These are phyloP conservation scores for Annulohypoxylon maeteangense DNA, from an alignment of 495 filamentous ascomycete genomes.

Conservation along the genomic window DNA sequence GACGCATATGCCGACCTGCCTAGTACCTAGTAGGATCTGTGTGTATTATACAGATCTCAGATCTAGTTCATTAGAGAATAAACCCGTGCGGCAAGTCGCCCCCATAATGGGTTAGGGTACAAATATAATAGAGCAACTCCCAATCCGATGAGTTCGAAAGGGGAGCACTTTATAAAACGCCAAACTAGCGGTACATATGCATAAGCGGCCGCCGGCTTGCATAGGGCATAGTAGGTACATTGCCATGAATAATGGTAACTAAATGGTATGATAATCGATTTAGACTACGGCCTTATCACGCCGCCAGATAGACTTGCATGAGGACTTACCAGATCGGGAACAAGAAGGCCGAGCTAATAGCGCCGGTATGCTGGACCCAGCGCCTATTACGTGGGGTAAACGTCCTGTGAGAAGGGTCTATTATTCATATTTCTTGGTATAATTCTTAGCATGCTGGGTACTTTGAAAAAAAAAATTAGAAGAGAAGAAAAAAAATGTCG, in stretches of 20 bases:
- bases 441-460: too few relatives aligned
- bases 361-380: conserved; percentile 16
- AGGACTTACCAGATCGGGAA: conserved; percentile 9
- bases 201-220: background rate
- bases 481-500: background rate
- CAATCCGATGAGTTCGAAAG: background rate
- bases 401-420: background rate
- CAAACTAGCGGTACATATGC: background rate
- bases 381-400: background rate
- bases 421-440: background rate
- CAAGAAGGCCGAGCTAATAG: conserved; percentile 4
- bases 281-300: conserved; percentile 33
- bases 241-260: conserved; percentile 25
- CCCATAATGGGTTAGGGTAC: background rate
- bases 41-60: too few relatives aligned
- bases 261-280: conserved; percentile 22
- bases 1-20: too few relatives aligned
- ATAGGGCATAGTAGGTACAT: background rate
- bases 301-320: conserved; percentile 20
- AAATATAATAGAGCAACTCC: background rate
- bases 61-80: background rate
- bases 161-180: background rate
- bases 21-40: too few relatives aligned
- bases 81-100: too few relatives aligned
- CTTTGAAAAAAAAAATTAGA: too few relatives aligned